Percentiles rank a stretch among this genome's conserved stretches.
These are phyloP conservation scores for Suillus variegatus DNA, from an alignment of 768 basidiomycete genomes.

Conservation along the genomic window DNA sequence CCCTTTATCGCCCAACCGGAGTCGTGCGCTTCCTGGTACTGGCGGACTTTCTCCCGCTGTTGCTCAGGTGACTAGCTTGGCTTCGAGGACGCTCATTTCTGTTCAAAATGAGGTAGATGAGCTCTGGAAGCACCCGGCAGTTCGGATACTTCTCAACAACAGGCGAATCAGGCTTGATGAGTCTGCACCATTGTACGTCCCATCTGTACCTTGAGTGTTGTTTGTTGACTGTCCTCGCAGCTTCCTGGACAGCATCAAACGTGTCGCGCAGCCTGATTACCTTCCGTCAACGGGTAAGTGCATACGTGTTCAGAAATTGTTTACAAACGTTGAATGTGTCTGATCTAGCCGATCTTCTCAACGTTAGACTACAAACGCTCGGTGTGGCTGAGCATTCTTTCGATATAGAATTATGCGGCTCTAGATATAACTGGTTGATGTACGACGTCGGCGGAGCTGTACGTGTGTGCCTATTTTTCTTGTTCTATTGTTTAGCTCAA, in stretches of 20 bases:
- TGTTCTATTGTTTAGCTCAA: slow-evolving; percentile 11
- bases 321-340: slow-evolving; percentile 7
- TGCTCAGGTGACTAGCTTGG: slow-evolving; percentile 49
- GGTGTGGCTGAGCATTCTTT: slow-evolving; percentile 80
- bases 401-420: slow-evolving; percentile 62
- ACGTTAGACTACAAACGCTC: slow-evolving; percentile 78
- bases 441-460: slow-evolving; percentile 87
- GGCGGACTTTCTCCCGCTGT: slow-evolving; percentile 32
- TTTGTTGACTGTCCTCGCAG: slow-evolving; percentile 36
- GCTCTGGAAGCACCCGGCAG: slow-evolving; percentile 72
- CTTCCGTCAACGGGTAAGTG: slow-evolving; percentile 64
- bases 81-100: slow-evolving; percentile 54
- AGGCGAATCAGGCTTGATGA: slow-evolving; percentile 72
- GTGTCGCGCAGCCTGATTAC: slow-evolving; percentile 71
- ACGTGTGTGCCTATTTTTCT: slow-evolving; percentile 30
- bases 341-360: slow-evolving; percentile 68
- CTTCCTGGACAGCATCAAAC: slow-evolving; percentile 65
- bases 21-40: slow-evolving; percentile 39
- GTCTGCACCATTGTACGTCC: slow-evolving; percentile 69
- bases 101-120: slow-evolving; percentile 53
- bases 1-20: slow-evolving; percentile 40
- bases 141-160: slow-evolving; percentile 54
- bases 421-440: slow-evolving; percentile 71
- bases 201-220: neutral
- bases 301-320: slow-evolving; percentile 1